Conservation (phyloP, 2,329 filamentous ascomycete species). For the Acrodontium crateriforme region DNA sequence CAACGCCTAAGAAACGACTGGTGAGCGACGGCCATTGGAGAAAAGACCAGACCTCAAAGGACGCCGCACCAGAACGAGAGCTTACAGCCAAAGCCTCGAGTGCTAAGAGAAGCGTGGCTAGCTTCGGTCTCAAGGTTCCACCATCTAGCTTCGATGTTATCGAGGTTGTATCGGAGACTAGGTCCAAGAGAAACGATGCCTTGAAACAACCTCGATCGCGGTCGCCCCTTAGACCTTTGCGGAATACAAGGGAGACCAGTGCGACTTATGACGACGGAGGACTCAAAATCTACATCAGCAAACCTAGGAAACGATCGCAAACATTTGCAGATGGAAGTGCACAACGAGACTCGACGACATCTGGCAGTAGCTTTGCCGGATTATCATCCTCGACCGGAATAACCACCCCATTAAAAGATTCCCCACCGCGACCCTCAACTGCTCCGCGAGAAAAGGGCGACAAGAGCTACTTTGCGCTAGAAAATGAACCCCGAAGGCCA, state of each 20-base stretch:
- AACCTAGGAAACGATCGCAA: slow-evolving; percentile 12
- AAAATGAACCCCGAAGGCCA: slow-evolving; percentile 1
- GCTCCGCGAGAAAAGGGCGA: slow-evolving; percentile 4
- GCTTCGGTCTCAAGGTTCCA: slow-evolving; percentile 20
- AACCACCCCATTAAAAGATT: no score
- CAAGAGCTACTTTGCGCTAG: background rate
- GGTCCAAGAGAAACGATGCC: slow-evolving; percentile 10
- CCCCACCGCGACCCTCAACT: slow-evolving; percentile 12
- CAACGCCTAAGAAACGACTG: slow-evolving; percentile 76
- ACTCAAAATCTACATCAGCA: slow-evolving; percentile 21
- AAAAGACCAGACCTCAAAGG: slow-evolving; percentile 16
- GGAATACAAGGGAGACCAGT: slow-evolving; percentile 11
- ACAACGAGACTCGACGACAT: slow-evolving; percentile 8
- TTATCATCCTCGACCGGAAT: slow-evolving; percentile 15
- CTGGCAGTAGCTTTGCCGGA: slow-evolving; percentile 17
- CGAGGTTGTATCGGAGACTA: slow-evolving; percentile 12
- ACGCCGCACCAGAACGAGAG: slow-evolving; percentile 10
- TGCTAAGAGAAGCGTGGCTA: slow-evolving; percentile 18
- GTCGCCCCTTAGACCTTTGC: slow-evolving; percentile 11
- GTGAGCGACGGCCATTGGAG: slow-evolving; percentile 84
- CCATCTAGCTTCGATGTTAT: slow-evolving; percentile 18
- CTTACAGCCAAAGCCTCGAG: slow-evolving; percentile 17
- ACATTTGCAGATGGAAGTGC: slow-evolving; percentile 4
- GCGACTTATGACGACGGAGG: slow-evolving; percentile 20
- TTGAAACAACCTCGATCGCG: slow-evolving; percentile 6